These are phyloP conservation scores for Tillandsia leiboldiana DNA, from an alignment of 176 grass and related monocot genomes.

Conservation along the genomic window DNA sequence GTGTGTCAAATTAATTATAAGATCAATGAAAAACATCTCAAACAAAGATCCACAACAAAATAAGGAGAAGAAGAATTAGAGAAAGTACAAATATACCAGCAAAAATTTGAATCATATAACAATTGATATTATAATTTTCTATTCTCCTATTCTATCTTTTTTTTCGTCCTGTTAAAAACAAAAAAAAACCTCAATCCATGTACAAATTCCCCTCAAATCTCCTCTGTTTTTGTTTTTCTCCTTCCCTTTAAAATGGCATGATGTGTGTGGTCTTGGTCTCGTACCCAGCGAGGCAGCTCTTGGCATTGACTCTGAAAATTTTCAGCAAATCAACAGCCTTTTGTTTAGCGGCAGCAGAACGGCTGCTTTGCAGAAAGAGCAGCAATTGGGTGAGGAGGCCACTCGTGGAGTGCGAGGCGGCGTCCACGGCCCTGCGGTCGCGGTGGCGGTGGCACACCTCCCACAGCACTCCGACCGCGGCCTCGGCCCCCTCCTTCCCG, in stretches of 20 bases:
- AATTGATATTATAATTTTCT: no score
- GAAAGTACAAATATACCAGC: no score
- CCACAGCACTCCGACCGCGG: constrained; percentile 75
- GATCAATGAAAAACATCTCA: no score
- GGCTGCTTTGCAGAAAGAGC: constrained; percentile 75
- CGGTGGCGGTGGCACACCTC: constrained; percentile 59
- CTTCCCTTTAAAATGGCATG: constrained; percentile 57
- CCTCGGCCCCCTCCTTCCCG: constrained; percentile 55
- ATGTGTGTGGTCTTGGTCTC: constrained; percentile 92
- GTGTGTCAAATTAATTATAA: no score
- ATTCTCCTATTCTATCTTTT: not conserved
- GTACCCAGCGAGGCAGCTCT: constrained; percentile 84
- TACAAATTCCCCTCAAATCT: constrained; percentile 17
- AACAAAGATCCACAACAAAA: no score
- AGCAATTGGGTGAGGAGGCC: constrained; percentile 62
- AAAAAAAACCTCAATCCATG: not conserved
- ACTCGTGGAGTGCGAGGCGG: constrained; percentile 31
- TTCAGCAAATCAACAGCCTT: constrained; percentile 85
- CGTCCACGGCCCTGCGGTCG: constrained; percentile 60
- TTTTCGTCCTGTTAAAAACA: not conserved
- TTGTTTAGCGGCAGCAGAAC: constrained; percentile 58
- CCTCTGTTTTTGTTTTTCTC: no score
- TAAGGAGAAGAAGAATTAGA: no score
- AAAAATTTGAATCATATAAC: no score
- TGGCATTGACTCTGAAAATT: constrained; percentile 66